A percentile compares a stretch with the other conserved stretches of the same genome.
These are phyloP conservation scores for Serendipita sp. DNA, from an alignment of 1,284 basidiomycete genomes.

Conservation along the genomic window DNA sequence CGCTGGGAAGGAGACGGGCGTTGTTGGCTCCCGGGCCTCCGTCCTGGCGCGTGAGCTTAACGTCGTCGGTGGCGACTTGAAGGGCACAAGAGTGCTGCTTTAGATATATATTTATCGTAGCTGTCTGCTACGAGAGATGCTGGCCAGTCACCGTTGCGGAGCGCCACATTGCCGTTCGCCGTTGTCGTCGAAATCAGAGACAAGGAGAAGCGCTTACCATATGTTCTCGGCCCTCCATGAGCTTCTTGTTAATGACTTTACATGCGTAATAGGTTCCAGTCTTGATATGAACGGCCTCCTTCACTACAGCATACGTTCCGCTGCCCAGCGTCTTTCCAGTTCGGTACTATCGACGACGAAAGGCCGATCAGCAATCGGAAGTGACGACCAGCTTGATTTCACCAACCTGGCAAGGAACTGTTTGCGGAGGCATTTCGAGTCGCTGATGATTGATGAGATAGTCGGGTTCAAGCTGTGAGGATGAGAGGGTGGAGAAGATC, in stretches of 20 bases:
- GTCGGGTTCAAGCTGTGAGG: too few relatives aligned
- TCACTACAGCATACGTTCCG: constrained; percentile 83
- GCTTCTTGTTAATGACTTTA: constrained; percentile 93
- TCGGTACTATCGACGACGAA: constrained; percentile 48
- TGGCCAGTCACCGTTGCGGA: neutral
- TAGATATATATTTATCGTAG: neutral
- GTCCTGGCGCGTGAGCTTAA: neutral
- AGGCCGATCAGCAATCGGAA: neutral
- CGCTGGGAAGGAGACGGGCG: neutral
- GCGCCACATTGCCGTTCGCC: neutral
- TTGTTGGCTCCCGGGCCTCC: neutral
- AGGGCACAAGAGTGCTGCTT: neutral
- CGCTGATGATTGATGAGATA: too few relatives aligned
- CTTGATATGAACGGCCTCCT: constrained; percentile 92
- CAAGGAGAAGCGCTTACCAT: constrained; percentile 41
- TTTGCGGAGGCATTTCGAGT: constrained; percentile 20
- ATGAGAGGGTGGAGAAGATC: too few relatives aligned
- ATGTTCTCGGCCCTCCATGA: constrained; percentile 87
- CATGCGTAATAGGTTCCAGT: constrained; percentile 79
- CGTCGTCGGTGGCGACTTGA: neutral
- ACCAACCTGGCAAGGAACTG: constrained; percentile 51
- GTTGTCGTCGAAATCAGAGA: constrained; percentile 4
- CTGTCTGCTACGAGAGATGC: constrained; percentile 2
- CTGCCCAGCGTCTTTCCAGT: constrained; percentile 87
- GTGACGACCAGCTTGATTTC: constrained; percentile 8